phyloP scores from a whole-genome alignment of 768 basidiomycete species.

The Boletus reticulatus region DNA sequence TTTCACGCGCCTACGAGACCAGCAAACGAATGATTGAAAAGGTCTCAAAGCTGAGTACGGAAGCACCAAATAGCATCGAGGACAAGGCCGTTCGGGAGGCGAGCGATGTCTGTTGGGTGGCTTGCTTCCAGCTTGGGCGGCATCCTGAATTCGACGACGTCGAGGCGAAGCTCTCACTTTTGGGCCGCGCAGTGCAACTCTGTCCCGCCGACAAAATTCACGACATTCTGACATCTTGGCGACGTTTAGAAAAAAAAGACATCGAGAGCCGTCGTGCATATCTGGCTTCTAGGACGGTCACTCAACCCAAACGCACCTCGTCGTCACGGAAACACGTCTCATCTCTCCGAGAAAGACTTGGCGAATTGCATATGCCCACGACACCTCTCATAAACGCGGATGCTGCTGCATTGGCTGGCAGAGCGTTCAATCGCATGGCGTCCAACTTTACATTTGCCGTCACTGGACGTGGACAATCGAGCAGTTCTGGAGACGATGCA shows the following conservation, averaged over 20 bases:
- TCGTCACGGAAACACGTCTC: conserved; percentile 39
- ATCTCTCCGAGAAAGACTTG: conserved; percentile 60
- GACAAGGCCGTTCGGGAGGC: conserved; percentile 53
- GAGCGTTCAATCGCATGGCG: conserved; percentile 75
- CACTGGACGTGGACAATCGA: conserved; percentile 37
- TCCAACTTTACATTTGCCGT: conserved; percentile 73
- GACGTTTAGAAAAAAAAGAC: conserved; percentile 67
- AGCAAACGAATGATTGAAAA: conserved; percentile 68
- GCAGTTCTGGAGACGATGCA: conserved; percentile 15
- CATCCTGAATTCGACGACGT: conserved; percentile 74
- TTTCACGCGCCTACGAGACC: conserved; percentile 65
- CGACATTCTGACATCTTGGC: conserved; percentile 78
- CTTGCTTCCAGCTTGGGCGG: conserved; percentile 84
- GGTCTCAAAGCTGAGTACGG: conserved; percentile 48
- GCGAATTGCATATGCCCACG: conserved; percentile 65
- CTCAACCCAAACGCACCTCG: conserved; percentile 12
- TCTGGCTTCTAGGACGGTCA: conserved; percentile 26
- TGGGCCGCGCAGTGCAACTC: conserved; percentile 81
- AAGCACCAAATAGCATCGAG: conserved; percentile 27
- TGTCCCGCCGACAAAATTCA: conserved; percentile 80
- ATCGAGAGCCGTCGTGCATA: conserved; percentile 48
- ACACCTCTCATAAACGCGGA: conserved; percentile 70
- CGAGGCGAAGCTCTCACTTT: conserved; percentile 60
- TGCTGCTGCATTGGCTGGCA: conserved; percentile 73
- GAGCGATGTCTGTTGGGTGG: conserved; percentile 84